Conservation (phyloP, 2,329 filamentous ascomycete genomes). For the Sclerotinia minor region DNA sequence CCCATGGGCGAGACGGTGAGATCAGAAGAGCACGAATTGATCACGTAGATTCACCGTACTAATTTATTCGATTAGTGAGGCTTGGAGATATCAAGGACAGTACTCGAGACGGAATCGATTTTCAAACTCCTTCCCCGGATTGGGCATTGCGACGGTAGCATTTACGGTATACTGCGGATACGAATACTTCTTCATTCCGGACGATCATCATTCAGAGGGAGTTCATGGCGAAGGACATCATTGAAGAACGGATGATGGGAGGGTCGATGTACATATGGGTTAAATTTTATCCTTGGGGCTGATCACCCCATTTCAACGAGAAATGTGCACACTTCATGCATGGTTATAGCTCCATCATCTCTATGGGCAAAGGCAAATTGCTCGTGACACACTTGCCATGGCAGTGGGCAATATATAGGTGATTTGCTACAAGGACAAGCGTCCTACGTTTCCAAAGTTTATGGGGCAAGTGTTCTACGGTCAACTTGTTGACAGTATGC, state of each 20-base stretch:
- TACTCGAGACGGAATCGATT: constrained; percentile 91
- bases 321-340: not conserved
- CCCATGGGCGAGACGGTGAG: constrained; percentile 65
- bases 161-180: constrained; percentile 88
- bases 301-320: constrained; percentile 3
- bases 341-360: not conserved
- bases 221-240: constrained; percentile 59
- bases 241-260: constrained; percentile 43
- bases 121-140: constrained; percentile 79
- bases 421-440: not conserved
- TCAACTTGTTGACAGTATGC: not conserved
- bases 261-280: constrained; percentile 45
- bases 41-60: constrained; percentile 21
- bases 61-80: constrained; percentile 73
- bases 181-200: constrained; percentile 82
- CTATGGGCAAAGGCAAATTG: not conserved
- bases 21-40: constrained; percentile 33
- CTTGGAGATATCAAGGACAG: constrained; percentile 88
- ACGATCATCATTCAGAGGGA: constrained; percentile 59
- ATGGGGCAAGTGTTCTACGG: constrained; percentile 7
- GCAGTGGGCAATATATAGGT: not conserved
- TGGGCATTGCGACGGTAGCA: constrained; percentile 88
- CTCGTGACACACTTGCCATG: not conserved
- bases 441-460: not conserved
- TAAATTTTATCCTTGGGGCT: constrained; percentile 24